phyloP scores from a whole-genome alignment of 352 stramenopile species.

The Globisporangium ultimum region DNA sequence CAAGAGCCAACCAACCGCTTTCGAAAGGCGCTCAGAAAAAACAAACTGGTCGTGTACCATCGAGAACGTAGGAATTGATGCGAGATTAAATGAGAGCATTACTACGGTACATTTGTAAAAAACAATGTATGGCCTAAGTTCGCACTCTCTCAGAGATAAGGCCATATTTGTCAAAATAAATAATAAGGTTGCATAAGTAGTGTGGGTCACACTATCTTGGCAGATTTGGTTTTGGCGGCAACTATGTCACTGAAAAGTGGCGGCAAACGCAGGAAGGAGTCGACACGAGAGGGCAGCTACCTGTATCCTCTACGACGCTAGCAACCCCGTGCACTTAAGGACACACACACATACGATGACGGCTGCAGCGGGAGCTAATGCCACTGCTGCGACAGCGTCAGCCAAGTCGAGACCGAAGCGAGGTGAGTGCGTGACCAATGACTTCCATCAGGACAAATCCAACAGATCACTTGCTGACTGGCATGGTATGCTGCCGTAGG shows the following conservation, averaged over 20 bases:
- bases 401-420: background rate
- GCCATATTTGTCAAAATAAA: no score
- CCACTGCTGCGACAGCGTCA: background rate
- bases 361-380: background rate
- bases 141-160: no score
- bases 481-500: background rate
- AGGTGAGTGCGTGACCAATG: background rate
- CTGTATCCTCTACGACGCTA: no score
- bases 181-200: background rate
- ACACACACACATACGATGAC: background rate
- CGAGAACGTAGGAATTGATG: no score
- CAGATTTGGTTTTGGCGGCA: background rate
- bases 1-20: conserved; percentile 10
- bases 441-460: background rate
- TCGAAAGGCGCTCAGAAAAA: no score
- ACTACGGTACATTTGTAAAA: no score
- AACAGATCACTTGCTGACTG: background rate
- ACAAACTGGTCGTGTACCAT: no score
- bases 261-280: no score
- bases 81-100: no score
- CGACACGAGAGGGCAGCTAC: no score
- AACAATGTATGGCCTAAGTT: no score
- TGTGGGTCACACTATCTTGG: background rate
- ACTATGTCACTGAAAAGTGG: background rate
- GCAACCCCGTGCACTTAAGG: no score